Evolutionary conservation across 169 alveolate species (phyloP), one percentile per base, ranked within the genome.

Genomic region (Plasmodium chabaudi): DNA sequence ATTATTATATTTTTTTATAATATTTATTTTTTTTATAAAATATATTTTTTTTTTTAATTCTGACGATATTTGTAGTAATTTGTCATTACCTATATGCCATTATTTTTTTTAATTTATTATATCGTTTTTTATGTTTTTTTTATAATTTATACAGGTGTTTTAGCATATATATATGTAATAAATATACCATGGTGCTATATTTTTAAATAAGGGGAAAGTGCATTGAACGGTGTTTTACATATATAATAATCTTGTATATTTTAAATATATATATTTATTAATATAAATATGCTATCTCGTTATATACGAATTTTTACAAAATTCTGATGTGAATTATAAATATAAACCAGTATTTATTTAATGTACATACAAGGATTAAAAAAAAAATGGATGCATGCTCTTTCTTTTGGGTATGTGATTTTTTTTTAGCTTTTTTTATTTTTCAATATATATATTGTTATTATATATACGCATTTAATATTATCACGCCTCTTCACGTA

Each of bases 361-460:
- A 34, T 34, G 42, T 34, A 34, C 42, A 34, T 34, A 34, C 42
- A 34, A 21, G 25, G 42, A 34, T 34, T 34, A 34, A 34, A 34
- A 1, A 27, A 27, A 34, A 34, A 34, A 34, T 34, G 6, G 42
- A 7, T 51, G 59, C 59, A 51, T 51, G 59, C 59, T 51, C 7
- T 51, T 47, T 47, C 25, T 21, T 34, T 34, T 34, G 42, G 42
- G 7, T 4, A 34, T 34, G 42, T 34, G 42, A 34, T 34, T 34
- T 34, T 34, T 34, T 34, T 34, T 34, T 34, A 57, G 68, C 47
- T 46, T 27, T 70, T 49, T 46, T 70, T 61, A 17, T 60, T 34
- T 34, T 34, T 34, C 42, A 34, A 34, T 34, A 34, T 34, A 34
- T 34, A 34, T 34, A 3, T 5, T 34, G 42, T 34, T 34, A 34